phyloP scores from a whole-genome alignment of 2,329 filamentous ascomycete species.

The Penicillium janthinellum region DNA sequence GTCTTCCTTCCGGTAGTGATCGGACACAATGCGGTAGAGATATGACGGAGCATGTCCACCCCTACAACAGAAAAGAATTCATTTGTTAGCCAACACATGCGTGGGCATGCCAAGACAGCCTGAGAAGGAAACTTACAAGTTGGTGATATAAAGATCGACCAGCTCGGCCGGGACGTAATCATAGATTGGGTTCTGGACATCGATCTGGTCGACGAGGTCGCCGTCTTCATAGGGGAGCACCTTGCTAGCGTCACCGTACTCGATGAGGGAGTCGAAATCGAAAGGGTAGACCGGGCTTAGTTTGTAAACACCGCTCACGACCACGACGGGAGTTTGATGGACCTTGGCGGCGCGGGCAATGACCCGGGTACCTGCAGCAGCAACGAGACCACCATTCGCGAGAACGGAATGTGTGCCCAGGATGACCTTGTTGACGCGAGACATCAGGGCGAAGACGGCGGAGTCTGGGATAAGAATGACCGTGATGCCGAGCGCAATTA shows the following conservation, averaged over 20 bases:
- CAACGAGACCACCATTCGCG: constrained; percentile 82
- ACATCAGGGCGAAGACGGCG: constrained; percentile 90
- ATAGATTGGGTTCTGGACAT: constrained; percentile 75
- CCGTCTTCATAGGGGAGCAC: constrained; percentile 79
- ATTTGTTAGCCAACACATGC: background rate
- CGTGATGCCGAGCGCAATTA: constrained; percentile 74
- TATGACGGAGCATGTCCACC: constrained; percentile 66
- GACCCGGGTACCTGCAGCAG: constrained; percentile 78
- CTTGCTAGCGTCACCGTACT: constrained; percentile 79
- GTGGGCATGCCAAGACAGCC: background rate
- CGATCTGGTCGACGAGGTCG: constrained; percentile 73
- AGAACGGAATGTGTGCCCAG: constrained; percentile 84
- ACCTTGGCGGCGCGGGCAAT: constrained; percentile 84
- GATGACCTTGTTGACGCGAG: constrained; percentile 92
- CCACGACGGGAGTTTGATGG: constrained; percentile 81
- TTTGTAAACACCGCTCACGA: constrained; percentile 90
- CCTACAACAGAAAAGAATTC: constrained; percentile 37
- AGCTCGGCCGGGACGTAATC: constrained; percentile 80
- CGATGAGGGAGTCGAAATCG: constrained; percentile 77
- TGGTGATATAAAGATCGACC: constrained; percentile 68
- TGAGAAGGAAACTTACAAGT: constrained; percentile 60
- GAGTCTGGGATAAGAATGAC: constrained; percentile 84
- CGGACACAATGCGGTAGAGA: constrained; percentile 65
- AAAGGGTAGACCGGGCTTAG: constrained; percentile 88
- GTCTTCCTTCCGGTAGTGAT: constrained; percentile 67